Percentiles rank a stretch among this genome's conserved stretches.
phyloP scores from a whole-genome alignment of 768 basidiomycete genomes.

The Agaricus bisporus region DNA sequence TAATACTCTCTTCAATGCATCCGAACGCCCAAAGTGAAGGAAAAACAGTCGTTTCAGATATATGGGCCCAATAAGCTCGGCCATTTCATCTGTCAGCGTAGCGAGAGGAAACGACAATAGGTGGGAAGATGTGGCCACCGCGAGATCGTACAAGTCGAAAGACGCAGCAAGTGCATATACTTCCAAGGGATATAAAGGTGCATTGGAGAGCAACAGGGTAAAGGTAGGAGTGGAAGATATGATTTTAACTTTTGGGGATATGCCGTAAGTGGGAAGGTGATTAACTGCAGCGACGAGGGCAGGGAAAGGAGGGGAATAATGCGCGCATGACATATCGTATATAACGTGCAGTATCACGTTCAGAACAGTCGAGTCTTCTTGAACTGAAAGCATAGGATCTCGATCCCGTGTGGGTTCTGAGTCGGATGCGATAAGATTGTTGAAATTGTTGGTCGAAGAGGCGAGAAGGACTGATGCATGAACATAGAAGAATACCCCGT shows the following conservation, averaged over 20 bases:
- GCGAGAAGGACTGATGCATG: constrained; percentile 53
- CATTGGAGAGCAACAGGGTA: constrained; percentile 55
- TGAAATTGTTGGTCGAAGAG: constrained; percentile 62
- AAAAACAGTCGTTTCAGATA: constrained; percentile 82
- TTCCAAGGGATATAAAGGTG: constrained; percentile 63
- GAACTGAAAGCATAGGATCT: constrained; percentile 51
- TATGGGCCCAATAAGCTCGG: constrained; percentile 60
- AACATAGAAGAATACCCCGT: constrained; percentile 82
- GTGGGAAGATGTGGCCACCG: constrained; percentile 68
- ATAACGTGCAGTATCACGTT: constrained; percentile 70
- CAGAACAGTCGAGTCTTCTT: constrained; percentile 54
- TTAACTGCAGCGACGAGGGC: constrained; percentile 52
- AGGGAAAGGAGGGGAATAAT: constrained; percentile 66
- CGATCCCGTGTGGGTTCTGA: constrained; percentile 33
- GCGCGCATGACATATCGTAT: constrained; percentile 68
- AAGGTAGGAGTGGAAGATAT: constrained; percentile 50
- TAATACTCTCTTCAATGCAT: constrained; percentile 75
- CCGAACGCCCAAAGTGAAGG: constrained; percentile 75
- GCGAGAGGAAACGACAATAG: constrained; percentile 67
- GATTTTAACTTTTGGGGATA: constrained; percentile 42
- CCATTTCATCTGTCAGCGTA: constrained; percentile 64
- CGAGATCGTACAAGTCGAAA: constrained; percentile 65
- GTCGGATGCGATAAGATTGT: constrained; percentile 44
- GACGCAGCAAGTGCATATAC: constrained; percentile 67
- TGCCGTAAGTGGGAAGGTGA: constrained; percentile 53